A percentile compares a stretch with the other conserved stretches of the same genome.
phyloP scores from a whole-genome alignment of 1,284 basidiomycete species.

The Ceratobasidium sp. region DNA sequence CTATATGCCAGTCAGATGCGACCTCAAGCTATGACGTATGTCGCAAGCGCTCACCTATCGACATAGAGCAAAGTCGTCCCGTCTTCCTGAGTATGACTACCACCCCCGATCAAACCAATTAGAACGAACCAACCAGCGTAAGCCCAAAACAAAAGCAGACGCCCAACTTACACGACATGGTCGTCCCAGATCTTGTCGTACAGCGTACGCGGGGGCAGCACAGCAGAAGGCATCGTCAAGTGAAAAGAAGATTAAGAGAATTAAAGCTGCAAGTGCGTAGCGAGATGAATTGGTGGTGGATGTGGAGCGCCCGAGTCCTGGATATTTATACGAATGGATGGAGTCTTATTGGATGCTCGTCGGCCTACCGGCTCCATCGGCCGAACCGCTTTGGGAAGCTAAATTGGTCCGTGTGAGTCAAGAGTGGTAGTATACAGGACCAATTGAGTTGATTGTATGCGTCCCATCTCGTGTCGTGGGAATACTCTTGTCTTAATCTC shows the following conservation, averaged over 20 bases:
- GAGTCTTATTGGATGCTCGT: slow-evolving; percentile 22
- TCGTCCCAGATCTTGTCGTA: slow-evolving; percentile 98
- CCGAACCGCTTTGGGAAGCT: slow-evolving; percentile 23
- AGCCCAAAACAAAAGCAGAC: slow-evolving; percentile 1
- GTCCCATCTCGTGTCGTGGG: no score
- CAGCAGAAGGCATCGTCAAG: slow-evolving; percentile 56
- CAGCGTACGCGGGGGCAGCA: slow-evolving; percentile 75
- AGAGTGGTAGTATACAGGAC: no score
- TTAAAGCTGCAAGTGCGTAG: background rate
- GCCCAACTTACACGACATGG: slow-evolving; percentile 81
- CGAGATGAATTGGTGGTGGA: background rate
- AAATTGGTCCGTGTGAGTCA: slow-evolving; percentile 2
- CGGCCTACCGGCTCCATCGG: slow-evolving; percentile 29
- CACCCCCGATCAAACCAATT: background rate
- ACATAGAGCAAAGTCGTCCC: slow-evolving; percentile 93
- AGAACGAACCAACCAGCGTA: slow-evolving; percentile 19
- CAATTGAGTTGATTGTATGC: no score
- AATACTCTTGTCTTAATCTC: no score
- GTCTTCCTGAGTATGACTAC: slow-evolving; percentile 78
- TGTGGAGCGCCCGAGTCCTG: slow-evolving; percentile 2
- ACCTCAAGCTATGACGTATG: background rate
- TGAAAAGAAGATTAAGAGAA: background rate
- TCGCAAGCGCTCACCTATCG: slow-evolving; percentile 70
- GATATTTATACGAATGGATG: slow-evolving; percentile 40
- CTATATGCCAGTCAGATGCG: slow-evolving; percentile 57